phyloP scores from a whole-genome alignment of 202 grass and related monocot genomes.

The Sporobolus alterniflorus region DNA sequence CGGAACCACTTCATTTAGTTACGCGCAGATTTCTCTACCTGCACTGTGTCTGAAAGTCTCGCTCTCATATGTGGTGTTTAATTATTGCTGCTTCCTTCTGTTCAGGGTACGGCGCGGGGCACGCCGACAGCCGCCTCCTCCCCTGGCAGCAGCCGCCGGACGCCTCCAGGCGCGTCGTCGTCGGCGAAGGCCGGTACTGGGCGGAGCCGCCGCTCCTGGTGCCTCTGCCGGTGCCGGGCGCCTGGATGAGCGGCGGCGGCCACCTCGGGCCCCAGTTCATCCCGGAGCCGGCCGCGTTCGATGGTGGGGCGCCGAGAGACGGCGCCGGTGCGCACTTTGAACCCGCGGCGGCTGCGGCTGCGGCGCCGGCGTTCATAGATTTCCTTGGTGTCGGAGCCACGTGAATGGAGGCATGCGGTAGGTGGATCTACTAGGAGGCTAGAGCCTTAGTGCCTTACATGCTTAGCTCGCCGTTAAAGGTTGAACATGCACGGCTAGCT shows the following conservation, averaged over 20 bases:
- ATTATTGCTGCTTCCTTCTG: too few species aligned
- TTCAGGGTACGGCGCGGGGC: constrained; percentile 11
- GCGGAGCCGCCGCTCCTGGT: constrained; percentile 28
- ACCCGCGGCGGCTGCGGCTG: not conserved
- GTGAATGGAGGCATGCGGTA: constrained; percentile 28
- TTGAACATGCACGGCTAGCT: not conserved
- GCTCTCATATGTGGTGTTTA: too few species aligned
- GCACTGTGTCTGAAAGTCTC: not conserved
- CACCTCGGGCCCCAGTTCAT: constrained; percentile 16
- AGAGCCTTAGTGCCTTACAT: too few species aligned
- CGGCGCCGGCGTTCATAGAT: constrained; percentile 82
- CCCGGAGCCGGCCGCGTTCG: constrained; percentile 6
- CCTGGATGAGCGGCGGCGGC: constrained; percentile 12
- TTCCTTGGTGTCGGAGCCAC: constrained; percentile 95
- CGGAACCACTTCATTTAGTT: not conserved
- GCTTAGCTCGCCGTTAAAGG: not conserved
- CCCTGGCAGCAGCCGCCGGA: not conserved
- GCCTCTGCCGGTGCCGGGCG: not conserved
- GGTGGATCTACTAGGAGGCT: constrained; percentile 15
- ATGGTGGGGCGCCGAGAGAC: constrained; percentile 17
- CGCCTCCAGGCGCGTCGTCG: not conserved
- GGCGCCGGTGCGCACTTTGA: constrained; percentile 32
- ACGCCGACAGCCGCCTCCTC: constrained; percentile 3
- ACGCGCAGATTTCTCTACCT: not conserved
- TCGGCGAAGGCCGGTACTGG: not conserved